Conservation (phyloP, 371 early-diverging fungal genomes). For the Apophysomyces elegans region DNA sequence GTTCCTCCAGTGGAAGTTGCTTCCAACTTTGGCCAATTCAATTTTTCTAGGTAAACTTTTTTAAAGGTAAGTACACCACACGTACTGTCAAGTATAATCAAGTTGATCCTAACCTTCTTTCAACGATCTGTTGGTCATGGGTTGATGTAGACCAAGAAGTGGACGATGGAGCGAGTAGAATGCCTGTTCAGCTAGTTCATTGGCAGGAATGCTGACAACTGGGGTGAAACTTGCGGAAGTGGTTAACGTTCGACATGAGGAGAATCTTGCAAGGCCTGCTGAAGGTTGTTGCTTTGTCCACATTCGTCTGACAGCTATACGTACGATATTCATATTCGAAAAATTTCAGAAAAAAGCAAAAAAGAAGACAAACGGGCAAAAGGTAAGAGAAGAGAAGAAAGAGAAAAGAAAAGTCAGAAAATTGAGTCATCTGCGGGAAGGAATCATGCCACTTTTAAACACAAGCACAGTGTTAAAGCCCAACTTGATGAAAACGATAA, state of each 20-base stretch:
- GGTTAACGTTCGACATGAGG: not conserved
- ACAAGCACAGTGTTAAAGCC: not conserved
- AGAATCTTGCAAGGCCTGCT: not conserved
- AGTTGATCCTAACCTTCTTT: not conserved
- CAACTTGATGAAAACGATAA: too few relatives aligned
- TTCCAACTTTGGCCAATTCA: not conserved
- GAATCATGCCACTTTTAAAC: slow-evolving; percentile 9
- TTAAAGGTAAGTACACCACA: not conserved
- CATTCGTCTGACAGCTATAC: not conserved
- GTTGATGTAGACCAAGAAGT: not conserved
- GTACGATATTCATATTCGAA: not conserved
- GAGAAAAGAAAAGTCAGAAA: not conserved
- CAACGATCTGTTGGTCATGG: not conserved
- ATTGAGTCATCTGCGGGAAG: not conserved
- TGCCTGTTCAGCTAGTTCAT: not conserved
- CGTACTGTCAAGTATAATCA: not conserved
- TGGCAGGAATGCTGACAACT: not conserved
- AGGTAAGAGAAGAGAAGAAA: slow-evolving; percentile 1
- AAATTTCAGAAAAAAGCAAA: not conserved
- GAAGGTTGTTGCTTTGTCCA: not conserved
- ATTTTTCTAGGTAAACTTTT: not conserved
- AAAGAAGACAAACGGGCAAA: not conserved
- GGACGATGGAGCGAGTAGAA: slow-evolving; percentile 5
- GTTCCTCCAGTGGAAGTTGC: not conserved
- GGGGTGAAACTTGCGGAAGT: not conserved